A percentile compares a stretch with the other conserved stretches of the same genome.
Conservation (phyloP, 2,329 filamentous ascomycete species). For the Claviceps purpurea region DNA sequence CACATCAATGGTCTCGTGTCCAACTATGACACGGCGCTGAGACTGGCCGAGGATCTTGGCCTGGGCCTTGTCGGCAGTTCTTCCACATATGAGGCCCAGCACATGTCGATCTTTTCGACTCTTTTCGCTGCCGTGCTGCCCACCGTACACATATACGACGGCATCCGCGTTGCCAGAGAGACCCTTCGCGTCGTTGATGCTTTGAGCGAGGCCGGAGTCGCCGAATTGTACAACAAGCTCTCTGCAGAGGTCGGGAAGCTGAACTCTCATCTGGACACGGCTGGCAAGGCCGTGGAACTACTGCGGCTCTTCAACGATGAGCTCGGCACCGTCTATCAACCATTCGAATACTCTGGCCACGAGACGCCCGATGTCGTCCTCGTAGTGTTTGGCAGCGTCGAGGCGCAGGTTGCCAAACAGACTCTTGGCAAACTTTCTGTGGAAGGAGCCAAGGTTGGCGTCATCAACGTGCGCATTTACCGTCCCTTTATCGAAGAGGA, state of each 20-base stretch:
- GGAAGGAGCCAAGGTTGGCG: constrained; percentile 66
- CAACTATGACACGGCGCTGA: constrained; percentile 73
- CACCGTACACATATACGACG: constrained; percentile 82
- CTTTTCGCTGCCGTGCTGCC: constrained; percentile 65
- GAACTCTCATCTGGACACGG: constrained; percentile 57
- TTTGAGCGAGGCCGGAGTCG: constrained; percentile 58
- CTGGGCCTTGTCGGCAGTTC: constrained; percentile 73
- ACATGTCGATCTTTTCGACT: constrained; percentile 85
- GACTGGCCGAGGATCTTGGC: constrained; percentile 78
- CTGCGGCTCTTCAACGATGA: constrained; percentile 73
- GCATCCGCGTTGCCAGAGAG: constrained; percentile 69
- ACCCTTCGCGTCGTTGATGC: constrained; percentile 71
- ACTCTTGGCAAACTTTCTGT: constrained; percentile 59
- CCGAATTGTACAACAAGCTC: constrained; percentile 55
- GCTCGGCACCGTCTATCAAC: constrained; percentile 81
- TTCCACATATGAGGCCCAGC: constrained; percentile 83
- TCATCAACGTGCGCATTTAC: constrained; percentile 86
- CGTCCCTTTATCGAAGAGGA: constrained; percentile 90
- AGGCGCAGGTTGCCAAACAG: constrained; percentile 75
- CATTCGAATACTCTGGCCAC: constrained; percentile 91
- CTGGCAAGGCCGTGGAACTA: constrained; percentile 58
- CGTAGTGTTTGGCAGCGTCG: constrained; percentile 84
- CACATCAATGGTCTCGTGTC: constrained; percentile 58
- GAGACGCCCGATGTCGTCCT: constrained; percentile 66
- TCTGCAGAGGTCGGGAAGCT: constrained; percentile 46